Evolutionary conservation across 2,329 filamentous ascomycete genomes (phyloP).

Genomic region (Dryadomyces sulphureus): DNA sequence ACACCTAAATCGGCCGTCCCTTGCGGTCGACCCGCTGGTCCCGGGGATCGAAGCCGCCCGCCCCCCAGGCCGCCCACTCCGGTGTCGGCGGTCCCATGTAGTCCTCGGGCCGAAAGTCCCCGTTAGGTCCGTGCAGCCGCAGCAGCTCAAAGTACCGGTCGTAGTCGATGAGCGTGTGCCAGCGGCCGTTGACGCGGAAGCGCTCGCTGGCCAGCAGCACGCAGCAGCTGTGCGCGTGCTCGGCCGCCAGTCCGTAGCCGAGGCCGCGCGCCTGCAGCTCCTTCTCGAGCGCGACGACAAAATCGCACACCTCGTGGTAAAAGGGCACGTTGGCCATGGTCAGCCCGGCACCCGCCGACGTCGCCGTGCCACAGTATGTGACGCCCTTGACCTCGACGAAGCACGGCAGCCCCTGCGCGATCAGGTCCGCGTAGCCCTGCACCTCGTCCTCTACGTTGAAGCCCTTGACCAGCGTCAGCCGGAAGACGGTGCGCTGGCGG

Average conservation of each 20-base stretch:
- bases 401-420: slow-evolving; percentile 73
- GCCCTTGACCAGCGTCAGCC: slow-evolving; percentile 88
- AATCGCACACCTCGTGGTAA: slow-evolving; percentile 76
- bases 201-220: slow-evolving; percentile 70
- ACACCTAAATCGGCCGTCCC: slow-evolving; percentile 45
- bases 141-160: slow-evolving; percentile 73
- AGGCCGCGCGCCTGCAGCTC: slow-evolving; percentile 57
- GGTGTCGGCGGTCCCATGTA: slow-evolving; percentile 77
- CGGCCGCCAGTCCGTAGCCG: slow-evolving; percentile 79
- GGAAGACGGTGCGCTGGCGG: slow-evolving; percentile 83
- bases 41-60: slow-evolving; percentile 83
- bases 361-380: slow-evolving; percentile 87
- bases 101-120: slow-evolving; percentile 72
- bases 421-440: slow-evolving; percentile 75
- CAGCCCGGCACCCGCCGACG: slow-evolving; percentile 68
- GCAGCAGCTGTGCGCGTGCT: slow-evolving; percentile 92
- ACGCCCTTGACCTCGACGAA: slow-evolving; percentile 96
- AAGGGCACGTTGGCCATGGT: slow-evolving; percentile 98
- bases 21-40: slow-evolving; percentile 82
- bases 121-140: slow-evolving; percentile 49
- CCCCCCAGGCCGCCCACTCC: slow-evolving; percentile 90
- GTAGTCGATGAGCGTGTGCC: slow-evolving; percentile 90
- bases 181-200: slow-evolving; percentile 63
- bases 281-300: slow-evolving; percentile 60
- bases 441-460: slow-evolving; percentile 96